A percentile compares a stretch with the other conserved stretches of the same genome.
Conservation (phyloP, 2,329 filamentous ascomycete genomes). For the Trichophyton verrucosum region DNA sequence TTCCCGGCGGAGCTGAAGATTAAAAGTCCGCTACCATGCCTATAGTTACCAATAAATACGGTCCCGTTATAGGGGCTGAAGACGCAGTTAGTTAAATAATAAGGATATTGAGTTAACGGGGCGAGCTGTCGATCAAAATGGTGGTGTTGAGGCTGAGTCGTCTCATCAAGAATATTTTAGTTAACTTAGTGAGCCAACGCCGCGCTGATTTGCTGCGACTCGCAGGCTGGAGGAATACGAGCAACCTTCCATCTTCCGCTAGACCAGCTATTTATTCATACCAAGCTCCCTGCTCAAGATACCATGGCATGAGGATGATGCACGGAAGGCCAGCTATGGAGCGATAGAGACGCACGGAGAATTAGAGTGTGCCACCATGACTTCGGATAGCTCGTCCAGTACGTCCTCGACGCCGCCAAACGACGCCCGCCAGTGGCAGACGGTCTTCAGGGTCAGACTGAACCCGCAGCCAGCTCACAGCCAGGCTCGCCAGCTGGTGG, state of each 20-base stretch:
- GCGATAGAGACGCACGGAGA: neutral
- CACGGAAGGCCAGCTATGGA: neutral
- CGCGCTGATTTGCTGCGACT: neutral
- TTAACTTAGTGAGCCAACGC: neutral
- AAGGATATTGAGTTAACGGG: neutral
- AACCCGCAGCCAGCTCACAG: neutral
- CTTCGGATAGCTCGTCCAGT: neutral
- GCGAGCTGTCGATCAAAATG: neutral
- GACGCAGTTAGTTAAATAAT: too few species aligned
- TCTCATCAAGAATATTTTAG: neutral
- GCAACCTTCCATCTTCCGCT: neutral
- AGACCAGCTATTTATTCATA: neutral
- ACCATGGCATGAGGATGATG: neutral
- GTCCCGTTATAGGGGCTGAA: neutral
- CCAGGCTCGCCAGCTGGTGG: neutral
- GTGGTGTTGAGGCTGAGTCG: neutral
- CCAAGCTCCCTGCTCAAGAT: neutral
- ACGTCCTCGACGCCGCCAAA: neutral
- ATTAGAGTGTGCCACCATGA: neutral
- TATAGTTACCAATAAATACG: neutral
- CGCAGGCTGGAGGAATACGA: neutral
- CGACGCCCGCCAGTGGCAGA: neutral
- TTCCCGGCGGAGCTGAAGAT: neutral
- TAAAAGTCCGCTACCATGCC: too few species aligned
- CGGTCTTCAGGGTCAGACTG: neutral